Evolutionary conservation across 2,329 filamentous ascomycete species (phyloP).

Genomic region (Cladobotryum mycophilum): DNA sequence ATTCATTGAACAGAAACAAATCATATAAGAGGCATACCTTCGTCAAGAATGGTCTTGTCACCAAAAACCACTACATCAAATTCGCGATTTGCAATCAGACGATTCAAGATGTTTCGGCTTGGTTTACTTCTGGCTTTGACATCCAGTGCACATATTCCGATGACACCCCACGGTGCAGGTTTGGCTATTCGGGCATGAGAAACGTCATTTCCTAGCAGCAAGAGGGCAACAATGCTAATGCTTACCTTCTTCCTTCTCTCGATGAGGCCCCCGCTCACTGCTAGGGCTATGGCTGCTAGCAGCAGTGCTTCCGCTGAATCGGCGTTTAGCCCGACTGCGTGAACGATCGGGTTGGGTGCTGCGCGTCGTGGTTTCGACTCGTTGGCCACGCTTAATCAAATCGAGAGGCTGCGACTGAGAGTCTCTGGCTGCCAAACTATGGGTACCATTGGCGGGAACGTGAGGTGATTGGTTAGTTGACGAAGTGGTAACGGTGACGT

Average conservation of each 20-base stretch:
- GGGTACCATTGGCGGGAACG: slow-evolving; percentile 33
- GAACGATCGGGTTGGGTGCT: slow-evolving; percentile 47
- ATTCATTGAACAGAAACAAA: background rate
- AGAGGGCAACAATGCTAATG: slow-evolving; percentile 7
- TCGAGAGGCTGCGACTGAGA: slow-evolving; percentile 36
- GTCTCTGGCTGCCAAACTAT: slow-evolving; percentile 42
- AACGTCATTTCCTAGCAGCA: background rate
- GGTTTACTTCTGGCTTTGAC: slow-evolving; percentile 95
- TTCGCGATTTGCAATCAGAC: slow-evolving; percentile 81
- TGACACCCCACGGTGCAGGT: slow-evolving; percentile 58
- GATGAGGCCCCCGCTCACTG: slow-evolving; percentile 55
- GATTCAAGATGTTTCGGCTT: slow-evolving; percentile 90
- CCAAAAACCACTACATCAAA: slow-evolving; percentile 98
- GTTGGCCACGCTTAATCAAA: slow-evolving; percentile 38
- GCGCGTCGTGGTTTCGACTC: slow-evolving; percentile 33
- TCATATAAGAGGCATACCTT: slow-evolving; percentile 46
- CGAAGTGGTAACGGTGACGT: slow-evolving; percentile 49
- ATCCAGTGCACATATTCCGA: slow-evolving; percentile 93
- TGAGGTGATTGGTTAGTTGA: slow-evolving; percentile 36
- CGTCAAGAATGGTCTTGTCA: slow-evolving; percentile 96
- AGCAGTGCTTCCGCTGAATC: slow-evolving; percentile 76
- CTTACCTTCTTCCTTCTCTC: slow-evolving; percentile 52
- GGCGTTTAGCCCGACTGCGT: slow-evolving; percentile 63
- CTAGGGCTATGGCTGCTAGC: slow-evolving; percentile 76
- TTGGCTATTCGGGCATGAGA: slow-evolving; percentile 32